Evolutionary conservation across 2,329 filamentous ascomycete genomes (phyloP).

Genomic region (Fusarium oxysporum): DNA sequence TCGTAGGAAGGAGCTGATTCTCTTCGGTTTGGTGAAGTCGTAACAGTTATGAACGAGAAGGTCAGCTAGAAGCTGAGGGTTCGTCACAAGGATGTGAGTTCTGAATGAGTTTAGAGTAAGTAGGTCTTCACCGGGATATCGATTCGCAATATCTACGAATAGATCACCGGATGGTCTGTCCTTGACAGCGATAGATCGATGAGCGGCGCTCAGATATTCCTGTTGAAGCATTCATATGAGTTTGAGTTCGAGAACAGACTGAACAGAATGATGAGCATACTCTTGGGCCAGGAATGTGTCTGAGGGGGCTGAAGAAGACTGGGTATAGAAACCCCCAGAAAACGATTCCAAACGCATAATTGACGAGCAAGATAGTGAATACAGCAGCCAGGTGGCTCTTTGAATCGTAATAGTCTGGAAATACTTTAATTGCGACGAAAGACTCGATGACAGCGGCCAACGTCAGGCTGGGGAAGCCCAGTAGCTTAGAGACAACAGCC

Average conservation of each 20-base stretch:
- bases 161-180: slow-evolving; percentile 41
- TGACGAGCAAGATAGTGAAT: slow-evolving; percentile 13
- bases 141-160: slow-evolving; percentile 41
- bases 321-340: slow-evolving; percentile 40
- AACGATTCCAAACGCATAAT: slow-evolving; percentile 37
- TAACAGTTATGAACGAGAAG: slow-evolving; percentile 56
- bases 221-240: neutral
- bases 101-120: slow-evolving; percentile 35
- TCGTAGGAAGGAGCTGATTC: slow-evolving; percentile 61
- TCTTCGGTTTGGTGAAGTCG: slow-evolving; percentile 63
- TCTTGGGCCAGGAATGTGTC: slow-evolving; percentile 38
- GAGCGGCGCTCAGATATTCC: slow-evolving; percentile 35
- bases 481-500: slow-evolving; percentile 23
- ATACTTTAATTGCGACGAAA: slow-evolving; percentile 43
- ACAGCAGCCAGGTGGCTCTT: slow-evolving; percentile 32
- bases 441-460: slow-evolving; percentile 42
- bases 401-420: slow-evolving; percentile 34
- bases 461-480: slow-evolving; percentile 30
- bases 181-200: slow-evolving; percentile 34
- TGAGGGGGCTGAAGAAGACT: slow-evolving; percentile 36
- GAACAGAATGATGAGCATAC: neutral
- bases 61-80: slow-evolving; percentile 42
- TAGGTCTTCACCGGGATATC: slow-evolving; percentile 42
- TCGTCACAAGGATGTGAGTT: slow-evolving; percentile 37
- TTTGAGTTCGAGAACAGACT: neutral